Evolutionary conservation across 2,329 filamentous ascomycete genomes (phyloP), one percentile per base, ranked within the genome.

Genomic region (Colletotrichum tropicicola): DNA sequence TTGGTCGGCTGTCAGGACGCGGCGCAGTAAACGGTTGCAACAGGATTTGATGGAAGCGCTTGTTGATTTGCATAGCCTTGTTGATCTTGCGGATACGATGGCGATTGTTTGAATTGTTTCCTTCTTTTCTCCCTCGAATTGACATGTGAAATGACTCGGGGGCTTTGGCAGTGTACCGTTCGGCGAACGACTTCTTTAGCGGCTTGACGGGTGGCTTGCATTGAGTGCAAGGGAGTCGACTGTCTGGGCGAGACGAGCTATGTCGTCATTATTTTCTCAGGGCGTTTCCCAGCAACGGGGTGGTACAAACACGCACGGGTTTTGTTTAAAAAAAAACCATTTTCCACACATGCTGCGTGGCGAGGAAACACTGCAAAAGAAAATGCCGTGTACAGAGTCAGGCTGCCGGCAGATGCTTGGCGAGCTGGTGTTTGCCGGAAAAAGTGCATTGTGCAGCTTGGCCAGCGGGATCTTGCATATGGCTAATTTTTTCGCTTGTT

Each of bases 101-200:
- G n/a, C 19, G 9, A 27, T 35, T 27, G 19, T 44, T 10, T 25
- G 28, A 19, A 28, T 44, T 6, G 23, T 13, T 43, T 43, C 9
- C 39, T 17, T 17, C 5, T 30, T 15, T 19, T 13, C n/a, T 32
- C 5, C 13, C 5, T 39, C 19, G 8, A 27, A 47, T 27, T 47
- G 30, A 35, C 30, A 57, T 48, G 17, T 25, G 44, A 30, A 49
- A 51, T 65, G 62, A 61, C 57, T 61, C 57, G 57, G 19, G 10
- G 19, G 10, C 10, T 41, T 23, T 49, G 45, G 44, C 32, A 30
- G 12, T 47, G 41, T 41, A 41, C 37, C 15, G 23, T n/a, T n/a
- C n/a, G n/a, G n/a, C n/a, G n/a, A n/a, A n/a, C n/a, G n/a, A n/a
- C n/a, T n/a, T 41, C 28, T 21, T 47, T 13, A 64, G 43, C 21